phyloP scores from a whole-genome alignment of 768 basidiomycete genomes.

The Agaricus sinodeliciosus region DNA sequence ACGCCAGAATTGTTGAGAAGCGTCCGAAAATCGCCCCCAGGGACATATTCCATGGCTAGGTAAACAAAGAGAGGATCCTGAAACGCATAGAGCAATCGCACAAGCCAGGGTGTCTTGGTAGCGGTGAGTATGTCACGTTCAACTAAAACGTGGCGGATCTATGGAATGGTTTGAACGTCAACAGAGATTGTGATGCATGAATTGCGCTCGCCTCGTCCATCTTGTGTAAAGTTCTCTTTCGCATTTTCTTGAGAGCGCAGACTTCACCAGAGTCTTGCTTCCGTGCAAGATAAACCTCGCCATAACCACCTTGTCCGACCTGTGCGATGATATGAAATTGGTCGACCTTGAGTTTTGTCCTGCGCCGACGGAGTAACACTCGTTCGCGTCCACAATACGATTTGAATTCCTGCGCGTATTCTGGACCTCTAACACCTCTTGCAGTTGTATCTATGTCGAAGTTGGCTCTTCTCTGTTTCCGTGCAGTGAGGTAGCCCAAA shows the following conservation, averaged over 20 bases:
- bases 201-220: constrained; percentile 81
- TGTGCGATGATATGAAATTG: constrained; percentile 99
- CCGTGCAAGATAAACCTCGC: constrained; percentile 92
- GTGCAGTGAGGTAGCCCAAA: constrained; percentile 79
- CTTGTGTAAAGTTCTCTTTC: constrained; percentile 88
- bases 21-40: constrained; percentile 97
- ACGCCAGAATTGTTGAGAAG: constrained; percentile 97
- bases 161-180: constrained; percentile 4
- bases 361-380: constrained; percentile 83
- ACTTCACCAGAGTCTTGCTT: constrained; percentile 96
- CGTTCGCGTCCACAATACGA: constrained; percentile 94
- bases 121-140: constrained; percentile 97
- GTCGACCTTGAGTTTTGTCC: constrained; percentile 88
- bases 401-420: constrained; percentile 77
- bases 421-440: constrained; percentile 49
- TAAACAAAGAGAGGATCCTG: constrained; percentile 90
- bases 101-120: constrained; percentile 97
- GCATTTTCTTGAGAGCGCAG: constrained; percentile 97
- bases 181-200: not conserved
- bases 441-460: constrained; percentile 80
- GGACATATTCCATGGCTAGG: constrained; percentile 99
- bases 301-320: constrained; percentile 98
- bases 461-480: constrained; percentile 75
- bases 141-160: constrained; percentile 97
- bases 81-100: constrained; percentile 91